Evolutionary conservation across 768 basidiomycete species (phyloP), one percentile per base, ranked within the genome.

Genomic region (Termitomyces sp.): DNA sequence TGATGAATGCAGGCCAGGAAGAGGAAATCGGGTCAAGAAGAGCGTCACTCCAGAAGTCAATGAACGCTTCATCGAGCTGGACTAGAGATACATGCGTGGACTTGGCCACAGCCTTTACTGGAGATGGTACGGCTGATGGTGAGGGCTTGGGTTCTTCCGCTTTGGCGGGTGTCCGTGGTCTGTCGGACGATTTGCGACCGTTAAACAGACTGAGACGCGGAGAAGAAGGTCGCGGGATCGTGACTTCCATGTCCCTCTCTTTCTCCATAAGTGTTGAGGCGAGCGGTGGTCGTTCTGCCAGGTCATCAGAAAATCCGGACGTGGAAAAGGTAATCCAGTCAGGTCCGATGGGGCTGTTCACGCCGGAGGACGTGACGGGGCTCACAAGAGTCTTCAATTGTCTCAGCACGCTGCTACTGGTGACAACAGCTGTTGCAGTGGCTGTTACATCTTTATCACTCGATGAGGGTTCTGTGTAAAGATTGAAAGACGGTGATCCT

Each of bases 1-100:
- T 70, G 45, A 88, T 81, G 65, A 92, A 90, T 5, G 79, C 74
- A 12, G 89, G 90, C 89, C 87, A 91, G 47, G 75, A 71, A 1
- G 78, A 71, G 0, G 87, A 76, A 60, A 91, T 81, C 17, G 88
- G 84, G 67, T 93, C 91, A 15, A 86, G 74, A 37, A 92, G 69
- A 2, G 89, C 82, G 67, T 93, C 91, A 55, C 79, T 82, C 89
- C 90, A 92, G 69, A 91, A 91, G 71, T 93, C 91, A 57, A 92
- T 74, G 70, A 93, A 92, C 1, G 90, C 89, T 67, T 92, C 91
- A 67, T 93, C 91, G 11, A 93, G 68, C 62, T 85, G 80, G n/a
- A 86, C 73, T 40, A 83, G 64, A 14, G 78, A 73, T 11, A 87
- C 71, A 9, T 73, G 71, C 0, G 79, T 78, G 25, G 80, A 75